Percentiles rank a stretch among this genome's conserved stretches.
Conservation (phyloP, 768 basidiomycete genomes). For the Rhodotorula toruloides region DNA sequence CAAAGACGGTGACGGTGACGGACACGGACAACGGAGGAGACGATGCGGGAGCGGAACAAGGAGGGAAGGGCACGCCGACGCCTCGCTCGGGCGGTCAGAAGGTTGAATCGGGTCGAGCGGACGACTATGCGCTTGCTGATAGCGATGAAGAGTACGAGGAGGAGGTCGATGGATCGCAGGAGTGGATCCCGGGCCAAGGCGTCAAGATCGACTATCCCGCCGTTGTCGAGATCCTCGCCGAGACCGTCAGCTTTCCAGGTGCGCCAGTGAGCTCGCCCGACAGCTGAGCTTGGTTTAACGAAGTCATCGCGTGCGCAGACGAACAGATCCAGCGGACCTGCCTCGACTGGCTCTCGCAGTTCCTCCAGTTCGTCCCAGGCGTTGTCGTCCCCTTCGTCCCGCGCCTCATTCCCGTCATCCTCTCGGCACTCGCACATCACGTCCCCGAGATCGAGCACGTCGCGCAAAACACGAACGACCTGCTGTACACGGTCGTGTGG, state of each 20-base stretch:
- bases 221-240: conserved; percentile 86
- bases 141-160: conserved; percentile 42
- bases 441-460: conserved; percentile 79
- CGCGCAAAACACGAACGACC: conserved; percentile 78
- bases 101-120: conserved; percentile 32
- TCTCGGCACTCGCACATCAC: conserved; percentile 91
- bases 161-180: conserved; percentile 48
- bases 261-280: too few relatives aligned
- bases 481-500: conserved; percentile 78
- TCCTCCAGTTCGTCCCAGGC: conserved; percentile 77
- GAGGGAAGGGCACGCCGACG: background rate
- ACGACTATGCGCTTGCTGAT: conserved; percentile 16
- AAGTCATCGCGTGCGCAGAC: conserved; percentile 52
- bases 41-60: conserved; percentile 19
- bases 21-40: background rate
- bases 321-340: conserved; percentile 92
- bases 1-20: conserved; percentile 15
- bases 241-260: conserved; percentile 75
- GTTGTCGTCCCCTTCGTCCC: conserved; percentile 94
- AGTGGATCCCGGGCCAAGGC: conserved; percentile 90
- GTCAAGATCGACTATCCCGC: conserved; percentile 84
- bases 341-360: conserved; percentile 87
- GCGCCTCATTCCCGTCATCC: conserved; percentile 80
- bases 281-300: background rate
- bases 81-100: conserved; percentile 25